These are phyloP conservation scores for Ceratocystis harringtonii DNA, from an alignment of 2,329 filamentous ascomycete genomes.

Conservation along the genomic window DNA sequence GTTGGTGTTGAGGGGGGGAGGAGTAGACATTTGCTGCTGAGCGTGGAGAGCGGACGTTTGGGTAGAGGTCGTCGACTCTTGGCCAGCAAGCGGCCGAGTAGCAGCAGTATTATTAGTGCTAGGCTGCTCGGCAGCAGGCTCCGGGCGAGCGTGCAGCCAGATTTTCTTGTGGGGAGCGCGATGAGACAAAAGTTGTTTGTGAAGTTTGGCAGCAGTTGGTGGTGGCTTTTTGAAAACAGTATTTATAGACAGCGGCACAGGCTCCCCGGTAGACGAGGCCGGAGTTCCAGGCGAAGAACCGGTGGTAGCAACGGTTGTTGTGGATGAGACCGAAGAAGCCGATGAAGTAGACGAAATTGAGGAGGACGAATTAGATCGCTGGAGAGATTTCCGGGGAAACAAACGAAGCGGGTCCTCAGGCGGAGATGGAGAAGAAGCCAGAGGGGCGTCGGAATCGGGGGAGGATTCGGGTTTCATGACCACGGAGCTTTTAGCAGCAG, in stretches of 20 bases:
- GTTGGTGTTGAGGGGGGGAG: slow-evolving; percentile 1
- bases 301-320: slow-evolving; percentile 48
- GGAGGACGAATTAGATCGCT: slow-evolving; percentile 81
- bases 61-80: background rate
- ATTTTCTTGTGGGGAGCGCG: slow-evolving; percentile 8
- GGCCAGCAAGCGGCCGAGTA: background rate
- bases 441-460: background rate
- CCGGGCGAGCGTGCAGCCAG: slow-evolving; percentile 7
- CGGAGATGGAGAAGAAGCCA: slow-evolving; percentile 24
- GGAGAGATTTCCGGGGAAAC: slow-evolving; percentile 75
- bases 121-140: slow-evolving; percentile 2
- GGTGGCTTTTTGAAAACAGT: slow-evolving; percentile 11
- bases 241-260: slow-evolving; percentile 12
- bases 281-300: slow-evolving; percentile 47
- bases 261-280: slow-evolving; percentile 30
- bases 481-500: slow-evolving; percentile 2
- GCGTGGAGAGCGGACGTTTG: background rate
- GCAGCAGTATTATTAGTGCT: background rate
- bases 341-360: slow-evolving; percentile 57
- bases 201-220: background rate
- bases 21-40: slow-evolving; percentile 7
- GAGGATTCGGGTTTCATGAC: background rate
- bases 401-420: slow-evolving; percentile 66
- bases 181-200: background rate
- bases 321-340: slow-evolving; percentile 41